Evolutionary conservation across 306 rosid species (phyloP), one percentile per base, ranked within the genome.

Genomic region (Fragaria iinumae): DNA sequence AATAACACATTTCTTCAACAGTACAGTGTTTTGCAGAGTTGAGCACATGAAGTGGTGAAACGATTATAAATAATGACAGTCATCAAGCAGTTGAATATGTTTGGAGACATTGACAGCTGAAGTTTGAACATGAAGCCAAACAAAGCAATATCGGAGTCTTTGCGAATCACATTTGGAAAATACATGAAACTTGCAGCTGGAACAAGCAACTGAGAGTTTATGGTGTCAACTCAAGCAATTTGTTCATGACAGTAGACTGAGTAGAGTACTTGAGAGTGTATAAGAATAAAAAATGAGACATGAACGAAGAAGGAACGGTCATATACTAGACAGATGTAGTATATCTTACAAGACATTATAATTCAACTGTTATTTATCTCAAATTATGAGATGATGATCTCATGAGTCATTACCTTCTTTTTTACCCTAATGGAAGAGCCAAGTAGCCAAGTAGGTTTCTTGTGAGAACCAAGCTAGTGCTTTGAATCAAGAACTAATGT

Each of bases 401-500:
- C 69, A 64, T 7, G 73, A 56, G 32, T 65, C 43, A 72, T 80
- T 69, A 62, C 69, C 60, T 69, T 62, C 78, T 18, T 18, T 64
- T 32, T 59, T 55, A 60, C 49, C 53, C 67, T 55, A 50, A 78
- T 67, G 63, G 80, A 20, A 81, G 80, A 68, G 75, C 72, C 68
- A 80, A 81, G 53, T 52, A 68, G 75, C 72, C 68, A 80, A 81
- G 53, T 52, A 79, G 67, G 69, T 84, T 76, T 57, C 63, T 39
- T 75, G 74, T 73, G 14, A 13, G 57, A 69, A 53, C 63, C 47
- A 71, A 83, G 32, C 32, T 29, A 29, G 83, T 77, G 84, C 79
- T 86, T 89, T 81, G 86, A 86, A 82, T 68, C 13, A 65, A 73
- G 82, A 83, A 71, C 72, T 59, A 75, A 69, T 88, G 88, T 88